Evolutionary conservation across 495 filamentous ascomycete species (phyloP), one percentile per base, ranked within the genome.

Genomic region (Penicillium angulare): DNA sequence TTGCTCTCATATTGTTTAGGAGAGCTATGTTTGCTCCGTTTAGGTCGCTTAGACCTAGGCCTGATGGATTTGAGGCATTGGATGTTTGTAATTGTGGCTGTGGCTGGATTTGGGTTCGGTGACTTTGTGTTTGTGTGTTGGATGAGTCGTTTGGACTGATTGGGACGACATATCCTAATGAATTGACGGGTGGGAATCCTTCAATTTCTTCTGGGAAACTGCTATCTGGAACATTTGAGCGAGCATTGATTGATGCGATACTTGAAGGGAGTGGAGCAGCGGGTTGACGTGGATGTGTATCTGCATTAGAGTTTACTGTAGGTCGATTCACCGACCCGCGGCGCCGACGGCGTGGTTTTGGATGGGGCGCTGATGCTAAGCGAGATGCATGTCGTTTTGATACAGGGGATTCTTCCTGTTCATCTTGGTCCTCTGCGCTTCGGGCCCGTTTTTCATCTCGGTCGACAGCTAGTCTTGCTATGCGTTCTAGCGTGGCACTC

Each of bases 401-500:
- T 12, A 39, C 42, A 21, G 57, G 39, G 12, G 24, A 43, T 5
- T 49, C 42, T 5, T 54, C 24, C 15, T 60, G 50, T 16, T 57
- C 22, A 7, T 62, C 52, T 23, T 36, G 41, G 13, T 45, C 48
- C 12, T 57, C 48, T 10, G 35, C 15, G 35, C 39, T 38, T 35
- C 56, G 54, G 12, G 52, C 13, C 13, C 57, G 29, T 56, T 86
- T 90, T 50, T 96, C 90, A 0, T 88, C 79, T 66, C 87, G 90
- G 23, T 97, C 92, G 44, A 97, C 78, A 31, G 93, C 89, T 5
- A 86, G 75, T 57, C 85, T 86, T 46, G 92, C 91, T 53, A 97
- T 92, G 35, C 92, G 83, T 58, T 97, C 90, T 55, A 98, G 95
- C 54, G 92, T 90, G 13, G 87, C 79, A 72, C 88, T 92, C 42